Percentiles rank a stretch among this genome's conserved stretches.
These are phyloP conservation scores for Rosa rugosa DNA, from an alignment of 306 rosid genomes.

Conservation along the genomic window DNA sequence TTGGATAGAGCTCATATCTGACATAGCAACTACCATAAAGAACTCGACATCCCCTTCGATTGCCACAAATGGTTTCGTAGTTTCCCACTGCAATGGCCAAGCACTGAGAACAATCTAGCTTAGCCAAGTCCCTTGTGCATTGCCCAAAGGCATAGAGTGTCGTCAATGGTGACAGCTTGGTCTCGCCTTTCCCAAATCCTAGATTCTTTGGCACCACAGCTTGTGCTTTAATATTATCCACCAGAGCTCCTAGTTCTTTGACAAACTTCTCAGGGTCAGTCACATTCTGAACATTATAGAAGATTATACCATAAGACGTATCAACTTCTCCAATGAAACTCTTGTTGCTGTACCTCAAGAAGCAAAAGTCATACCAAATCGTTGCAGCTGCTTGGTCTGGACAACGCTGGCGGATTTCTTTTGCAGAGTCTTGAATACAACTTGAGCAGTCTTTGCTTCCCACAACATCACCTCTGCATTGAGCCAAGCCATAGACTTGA, in stretches of 20 bases:
- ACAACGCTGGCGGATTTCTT: slow-evolving; percentile 49
- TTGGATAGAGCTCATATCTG: slow-evolving; percentile 64
- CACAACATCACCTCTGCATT: slow-evolving; percentile 67
- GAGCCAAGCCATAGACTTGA: slow-evolving; percentile 57
- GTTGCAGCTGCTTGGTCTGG: slow-evolving; percentile 52
- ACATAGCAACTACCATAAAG: slow-evolving; percentile 65
- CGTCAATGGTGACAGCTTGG: slow-evolving; percentile 36
- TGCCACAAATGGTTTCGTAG: slow-evolving; percentile 38
- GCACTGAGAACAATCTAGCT: slow-evolving; percentile 54
- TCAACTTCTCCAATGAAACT: slow-evolving; percentile 51
- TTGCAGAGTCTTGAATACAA: slow-evolving; percentile 58
- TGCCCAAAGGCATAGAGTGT: slow-evolving; percentile 67
- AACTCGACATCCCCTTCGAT: slow-evolving; percentile 57
- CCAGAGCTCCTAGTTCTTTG: slow-evolving; percentile 37
- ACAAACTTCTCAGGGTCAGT: slow-evolving; percentile 56
- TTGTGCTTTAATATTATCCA: slow-evolving; percentile 39
- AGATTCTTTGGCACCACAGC: slow-evolving; percentile 32
- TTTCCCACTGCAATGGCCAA: slow-evolving; percentile 56
- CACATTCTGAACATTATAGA: slow-evolving; percentile 46
- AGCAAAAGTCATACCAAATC: slow-evolving; percentile 70
- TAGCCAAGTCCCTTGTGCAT: slow-evolving; percentile 66
- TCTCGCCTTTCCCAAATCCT: slow-evolving; percentile 67
- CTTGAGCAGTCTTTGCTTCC: slow-evolving; percentile 49
- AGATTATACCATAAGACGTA: slow-evolving; percentile 54
- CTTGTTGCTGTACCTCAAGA: slow-evolving; percentile 42